phyloP scores from a whole-genome alignment of 192 early-diverging fungal species.

The Martensiomyces pterosporus region DNA sequence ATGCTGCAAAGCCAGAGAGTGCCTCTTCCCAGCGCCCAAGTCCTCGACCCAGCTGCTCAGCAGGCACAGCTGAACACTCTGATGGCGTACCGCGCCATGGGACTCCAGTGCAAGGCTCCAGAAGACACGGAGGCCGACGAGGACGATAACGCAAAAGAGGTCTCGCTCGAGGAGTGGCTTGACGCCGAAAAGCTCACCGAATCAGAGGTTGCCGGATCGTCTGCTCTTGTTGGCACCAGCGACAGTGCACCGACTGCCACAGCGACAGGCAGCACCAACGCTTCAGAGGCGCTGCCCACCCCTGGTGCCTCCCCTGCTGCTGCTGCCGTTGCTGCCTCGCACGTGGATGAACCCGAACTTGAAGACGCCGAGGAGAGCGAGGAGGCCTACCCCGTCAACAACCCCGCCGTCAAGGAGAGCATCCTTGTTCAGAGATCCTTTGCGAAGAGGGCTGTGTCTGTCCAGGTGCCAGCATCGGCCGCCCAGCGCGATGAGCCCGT shows the following conservation, averaged over 20 bases:
- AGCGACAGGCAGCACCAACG: not conserved
- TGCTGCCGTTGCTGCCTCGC: not conserved
- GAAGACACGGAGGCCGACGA: conserved; percentile 23
- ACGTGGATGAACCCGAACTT: conserved; percentile 33
- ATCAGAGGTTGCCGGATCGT: conserved; percentile 24
- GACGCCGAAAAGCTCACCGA: conserved; percentile 42
- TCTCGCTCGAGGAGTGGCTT: conserved; percentile 50
- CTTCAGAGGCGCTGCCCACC: conserved; percentile 2
- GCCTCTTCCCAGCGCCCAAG: conserved; percentile 40
- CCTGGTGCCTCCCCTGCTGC: conserved; percentile 4
- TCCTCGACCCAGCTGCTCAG: conserved; percentile 30
- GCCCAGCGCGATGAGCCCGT: conserved; percentile 31
- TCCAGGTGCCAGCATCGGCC: no score
- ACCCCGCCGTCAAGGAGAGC: conserved; percentile 20
- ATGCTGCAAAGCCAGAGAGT: conserved; percentile 26
- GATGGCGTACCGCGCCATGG: conserved; percentile 50
- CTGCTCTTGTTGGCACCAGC: no score
- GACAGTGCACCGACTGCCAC: not conserved
- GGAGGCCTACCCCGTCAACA: conserved; percentile 12
- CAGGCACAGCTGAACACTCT: conserved; percentile 47
- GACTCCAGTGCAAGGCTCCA: conserved; percentile 46
- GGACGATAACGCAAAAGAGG: conserved; percentile 8
- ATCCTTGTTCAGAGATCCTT: conserved; percentile 34
- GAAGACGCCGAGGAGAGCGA: conserved; percentile 26
- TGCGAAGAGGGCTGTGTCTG: conserved; percentile 16